phyloP scores from a whole-genome alignment of 202 grass and related monocot genomes.

The Carex arenaria region DNA sequence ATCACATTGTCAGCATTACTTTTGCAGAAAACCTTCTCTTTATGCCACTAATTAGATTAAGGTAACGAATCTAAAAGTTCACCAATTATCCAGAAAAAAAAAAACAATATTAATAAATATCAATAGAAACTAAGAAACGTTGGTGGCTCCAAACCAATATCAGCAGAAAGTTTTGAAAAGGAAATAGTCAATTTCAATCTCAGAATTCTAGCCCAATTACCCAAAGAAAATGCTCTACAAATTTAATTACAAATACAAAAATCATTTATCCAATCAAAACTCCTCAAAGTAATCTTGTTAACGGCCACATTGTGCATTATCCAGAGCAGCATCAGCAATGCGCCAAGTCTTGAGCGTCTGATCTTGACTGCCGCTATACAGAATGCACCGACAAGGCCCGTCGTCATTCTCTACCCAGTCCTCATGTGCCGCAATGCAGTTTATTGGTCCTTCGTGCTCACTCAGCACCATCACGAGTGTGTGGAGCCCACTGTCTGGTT shows the following conservation, averaged over 20 bases:
- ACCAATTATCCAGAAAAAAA: not conserved
- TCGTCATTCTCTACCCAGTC: not conserved
- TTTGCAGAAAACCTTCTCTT: not conserved
- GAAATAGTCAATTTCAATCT: not conserved
- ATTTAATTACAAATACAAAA: not conserved
- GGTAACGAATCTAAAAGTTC: no score
- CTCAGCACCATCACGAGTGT: conserved; percentile 19
- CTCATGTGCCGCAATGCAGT: conserved; percentile 23
- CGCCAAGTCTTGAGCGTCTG: conserved; percentile 41
- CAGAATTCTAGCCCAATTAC: not conserved
- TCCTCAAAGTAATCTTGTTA: not conserved
- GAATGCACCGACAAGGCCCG: conserved; percentile 2
- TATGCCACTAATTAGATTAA: no score
- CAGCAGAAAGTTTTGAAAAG: not conserved
- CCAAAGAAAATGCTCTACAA: not conserved
- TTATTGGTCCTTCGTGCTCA: conserved; percentile 29
- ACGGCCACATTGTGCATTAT: not conserved
- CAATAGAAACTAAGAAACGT: no score
- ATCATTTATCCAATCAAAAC: not conserved
- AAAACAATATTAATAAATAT: not conserved
- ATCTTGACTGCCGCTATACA: conserved; percentile 36
- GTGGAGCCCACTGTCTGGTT: not conserved
- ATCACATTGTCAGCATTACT: not conserved
- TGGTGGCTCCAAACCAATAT: no score
- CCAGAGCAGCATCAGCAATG: conserved; percentile 16